Percentiles rank a stretch among this genome's conserved stretches.
These are phyloP conservation scores for Colletotrichum sansevieriae DNA, from an alignment of 2,329 filamentous ascomycete genomes.

Conservation along the genomic window DNA sequence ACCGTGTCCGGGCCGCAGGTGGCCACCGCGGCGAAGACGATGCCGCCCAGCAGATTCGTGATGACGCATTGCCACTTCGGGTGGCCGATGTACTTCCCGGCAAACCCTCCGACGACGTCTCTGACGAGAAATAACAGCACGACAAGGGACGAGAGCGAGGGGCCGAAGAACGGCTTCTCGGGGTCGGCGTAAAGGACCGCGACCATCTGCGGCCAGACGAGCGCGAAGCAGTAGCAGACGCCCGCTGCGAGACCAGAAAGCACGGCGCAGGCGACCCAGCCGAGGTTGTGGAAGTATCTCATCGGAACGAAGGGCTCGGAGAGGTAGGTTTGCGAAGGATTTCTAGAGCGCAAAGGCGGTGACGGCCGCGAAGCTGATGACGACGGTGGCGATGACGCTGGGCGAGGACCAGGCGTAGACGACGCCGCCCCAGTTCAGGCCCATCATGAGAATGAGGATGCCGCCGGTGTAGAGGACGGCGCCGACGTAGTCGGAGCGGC, in stretches of 20 bases:
- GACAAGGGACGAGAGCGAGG: constrained; percentile 47
- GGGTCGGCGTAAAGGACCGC: constrained; percentile 48
- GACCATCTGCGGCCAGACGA: constrained; percentile 54
- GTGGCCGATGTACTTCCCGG: constrained; percentile 47
- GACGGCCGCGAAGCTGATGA: constrained; percentile 45
- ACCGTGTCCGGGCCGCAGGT: constrained; percentile 47
- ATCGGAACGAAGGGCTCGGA: constrained; percentile 54
- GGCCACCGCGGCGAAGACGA: constrained; percentile 49
- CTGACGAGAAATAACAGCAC: constrained; percentile 48
- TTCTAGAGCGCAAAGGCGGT: constrained; percentile 48
- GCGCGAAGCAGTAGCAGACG: constrained; percentile 54
- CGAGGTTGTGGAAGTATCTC: constrained; percentile 51
- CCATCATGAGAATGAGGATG: constrained; percentile 49
- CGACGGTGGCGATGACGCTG: constrained; percentile 48
- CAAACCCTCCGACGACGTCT: constrained; percentile 46
- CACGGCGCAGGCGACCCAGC: constrained; percentile 49
- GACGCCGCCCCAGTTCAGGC: constrained; percentile 49
- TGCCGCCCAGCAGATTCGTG: constrained; percentile 46
- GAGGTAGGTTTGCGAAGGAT: constrained; percentile 45
- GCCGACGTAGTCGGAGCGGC: constrained; percentile 51
- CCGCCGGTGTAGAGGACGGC: constrained; percentile 48
- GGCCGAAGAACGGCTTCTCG: constrained; percentile 43
- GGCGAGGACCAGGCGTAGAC: constrained; percentile 51
- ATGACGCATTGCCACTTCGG: constrained; percentile 51
- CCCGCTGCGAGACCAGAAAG: constrained; percentile 52